A percentile compares a stretch with the other conserved stretches of the same genome.
Evolutionary conservation across 208 protist genomes (phyloP).

Genomic region (Borovskyia barvae): DNA sequence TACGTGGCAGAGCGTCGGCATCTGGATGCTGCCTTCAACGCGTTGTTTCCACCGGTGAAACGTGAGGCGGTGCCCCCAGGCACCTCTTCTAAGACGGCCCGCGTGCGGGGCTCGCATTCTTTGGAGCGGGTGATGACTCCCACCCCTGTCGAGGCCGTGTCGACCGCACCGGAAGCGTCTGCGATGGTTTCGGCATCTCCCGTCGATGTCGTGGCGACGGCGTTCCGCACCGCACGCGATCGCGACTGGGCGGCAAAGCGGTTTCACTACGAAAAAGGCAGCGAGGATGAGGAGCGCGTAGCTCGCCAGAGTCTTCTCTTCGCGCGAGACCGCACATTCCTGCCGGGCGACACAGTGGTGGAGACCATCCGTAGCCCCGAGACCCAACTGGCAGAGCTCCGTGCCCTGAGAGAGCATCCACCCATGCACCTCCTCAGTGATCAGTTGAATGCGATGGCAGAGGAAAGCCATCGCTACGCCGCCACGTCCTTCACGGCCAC

Average conservation of each 20-base stretch:
- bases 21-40: slow-evolving; percentile 58
- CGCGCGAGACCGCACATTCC: slow-evolving; percentile 37
- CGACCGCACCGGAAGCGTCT: neutral
- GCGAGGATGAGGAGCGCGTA: slow-evolving; percentile 42
- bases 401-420: slow-evolving; percentile 25
- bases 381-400: slow-evolving; percentile 35
- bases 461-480: slow-evolving; percentile 7
- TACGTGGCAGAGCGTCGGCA: slow-evolving; percentile 73
- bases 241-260: slow-evolving; percentile 27
- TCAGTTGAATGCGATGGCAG: slow-evolving; percentile 38
- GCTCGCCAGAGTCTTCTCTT: slow-evolving; percentile 50
- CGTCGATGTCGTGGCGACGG: neutral
- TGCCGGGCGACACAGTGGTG: slow-evolving; percentile 30
- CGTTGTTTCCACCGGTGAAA: slow-evolving; percentile 43
- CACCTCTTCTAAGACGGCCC: neutral
- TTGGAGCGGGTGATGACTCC: neutral
- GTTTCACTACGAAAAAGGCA: slow-evolving; percentile 23
- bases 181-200: neutral
- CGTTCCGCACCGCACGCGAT: slow-evolving; percentile 16
- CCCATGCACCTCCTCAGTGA: slow-evolving; percentile 57
- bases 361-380: slow-evolving; percentile 28
- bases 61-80: too few species aligned
- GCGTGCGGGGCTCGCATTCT: neutral
- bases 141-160: neutral
- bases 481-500: neutral